phyloP scores from a whole-genome alignment of 2,329 filamentous ascomycete species.

The Neofusicoccum sp. region DNA sequence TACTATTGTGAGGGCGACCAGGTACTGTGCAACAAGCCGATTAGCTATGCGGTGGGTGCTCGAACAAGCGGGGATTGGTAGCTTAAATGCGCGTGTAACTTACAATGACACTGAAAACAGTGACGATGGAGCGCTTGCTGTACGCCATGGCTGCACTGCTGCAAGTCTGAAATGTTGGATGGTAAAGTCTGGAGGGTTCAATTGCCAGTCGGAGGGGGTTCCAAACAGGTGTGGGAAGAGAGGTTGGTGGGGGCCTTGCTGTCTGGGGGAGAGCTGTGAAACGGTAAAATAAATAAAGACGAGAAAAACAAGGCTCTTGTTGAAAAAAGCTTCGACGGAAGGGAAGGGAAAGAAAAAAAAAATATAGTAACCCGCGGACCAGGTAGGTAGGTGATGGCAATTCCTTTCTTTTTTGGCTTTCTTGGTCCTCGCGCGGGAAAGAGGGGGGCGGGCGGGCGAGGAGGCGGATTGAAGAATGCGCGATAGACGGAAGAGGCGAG shows the following conservation, averaged over 20 bases:
- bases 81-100: not conserved
- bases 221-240: not conserved
- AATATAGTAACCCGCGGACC: not conserved
- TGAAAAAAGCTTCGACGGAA: not conserved
- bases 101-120: conserved; percentile 12
- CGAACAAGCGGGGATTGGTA: no score
- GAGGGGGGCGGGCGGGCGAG: no score
- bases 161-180: not conserved
- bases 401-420: no score
- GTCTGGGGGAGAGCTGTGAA: not conserved
- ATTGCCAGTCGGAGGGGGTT: not conserved
- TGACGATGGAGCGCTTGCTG: conserved; percentile 11
- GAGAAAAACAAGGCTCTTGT: not conserved
- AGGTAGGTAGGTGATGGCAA: no score
- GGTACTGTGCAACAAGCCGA: conserved; percentile 28
- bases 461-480: no score
- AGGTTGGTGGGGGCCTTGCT: not conserved
- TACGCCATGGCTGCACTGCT: conserved; percentile 2
- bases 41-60: not conserved
- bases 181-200: not conserved
- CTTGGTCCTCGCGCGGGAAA: no score
- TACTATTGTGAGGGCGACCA: conserved; percentile 33
- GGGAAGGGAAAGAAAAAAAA: not conserved
- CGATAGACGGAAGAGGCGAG: no score
- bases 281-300: not conserved